Evolutionary conservation across 768 basidiomycete species (phyloP), one percentile per base, ranked within the genome.

Genomic region (Russula earlei): DNA sequence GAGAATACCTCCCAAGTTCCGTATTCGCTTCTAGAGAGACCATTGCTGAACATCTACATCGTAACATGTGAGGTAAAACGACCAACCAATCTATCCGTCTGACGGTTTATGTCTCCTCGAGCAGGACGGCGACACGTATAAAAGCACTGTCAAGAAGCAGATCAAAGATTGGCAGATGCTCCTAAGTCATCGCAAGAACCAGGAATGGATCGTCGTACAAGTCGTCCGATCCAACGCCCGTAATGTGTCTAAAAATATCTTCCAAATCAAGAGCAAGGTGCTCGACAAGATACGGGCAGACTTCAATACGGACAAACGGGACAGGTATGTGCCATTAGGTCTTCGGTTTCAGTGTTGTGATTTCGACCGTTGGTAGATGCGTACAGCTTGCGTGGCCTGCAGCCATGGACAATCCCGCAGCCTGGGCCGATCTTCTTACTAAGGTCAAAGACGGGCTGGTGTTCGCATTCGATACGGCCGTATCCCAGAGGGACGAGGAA

Each of bases 161-260:
- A 87, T 98, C 61, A 88, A 89, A 63, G 92, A 97, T 57, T 99
- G 96, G 96, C 85, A 90, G 56, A 74, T 75, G 2, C 67, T 76
- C 2, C 72, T 91, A 36, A 70, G 75, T 24, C 70, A 80, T 43
- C 76, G 84, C 61, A 92, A 84, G 71, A 83, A 88, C 64, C 91
- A 93, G 67, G 95, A 96, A 71, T 96, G 94, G 88, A 72, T 97
- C 52, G 86, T 98, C 58, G 74, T 95, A 7, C 87, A 96, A 62
- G 80, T 97, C 46, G 80, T 91, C 44, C 78, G 83, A 41, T 83
- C 87, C 14, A 87, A 91, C 65, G 70, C 77, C 17, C 80, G 80
- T 63, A 71, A 75, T 11, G 72, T 74, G 14, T 73, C 78, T 40
- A 81, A 79, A 14, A 83, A 81, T 63, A 79, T 89, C 69, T 96